Base-by-base conservation (phyloP, 108 stramenopile species). In the Craspedostauros australis region DNA sequence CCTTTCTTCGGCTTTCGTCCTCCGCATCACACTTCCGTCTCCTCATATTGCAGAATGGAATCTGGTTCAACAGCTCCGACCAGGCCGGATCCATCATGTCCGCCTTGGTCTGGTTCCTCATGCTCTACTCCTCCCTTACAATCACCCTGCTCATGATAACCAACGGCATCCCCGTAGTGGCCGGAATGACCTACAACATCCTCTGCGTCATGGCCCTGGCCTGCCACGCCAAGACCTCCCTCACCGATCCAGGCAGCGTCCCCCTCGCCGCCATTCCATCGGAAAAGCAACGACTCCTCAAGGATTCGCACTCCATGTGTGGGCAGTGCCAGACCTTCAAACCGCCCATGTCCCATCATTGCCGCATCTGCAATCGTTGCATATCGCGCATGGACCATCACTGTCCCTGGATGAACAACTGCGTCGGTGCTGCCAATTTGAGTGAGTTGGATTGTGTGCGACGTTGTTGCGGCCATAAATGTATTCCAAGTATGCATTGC, bases 351-450 rank as follows among this genome's bases (percentile, higher is more conserved):
- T 88, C 93, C 6, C 96, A 97, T 62, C 96, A 97, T 58, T 97
- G 96, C 75, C 68, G 94, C n/a, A 93, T 95, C 26, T 97, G 96
- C 69, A 75, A 84, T 66, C 75, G 96, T 14, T 97, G 96, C 68
- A 84, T 95, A 18, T 67, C 72, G 16, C 39, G 88, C 41, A 95
- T 97, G 96, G 96, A 88, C 68, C 96, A 97, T 69, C 96, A 97
- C 61, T 97, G 96, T 76, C 93, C 94, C 1, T 95, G 94, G 94
- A 93, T 96, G 72, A 94, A 94, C 72, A 94, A 94, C 52, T 94
- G 93, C 70, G 61, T 92, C 19, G 90, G 85, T 33, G 74, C 64
- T 1, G 46, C 27, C 34, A 85, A 85, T 68, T 67, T 85, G 43
- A 88, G 43, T 44, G 19, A 44, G 43, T 44, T 1, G 11, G 14